These are phyloP conservation scores for Marasmius fiardii DNA, from an alignment of 1,284 basidiomycete species.

Conservation along the genomic window DNA sequence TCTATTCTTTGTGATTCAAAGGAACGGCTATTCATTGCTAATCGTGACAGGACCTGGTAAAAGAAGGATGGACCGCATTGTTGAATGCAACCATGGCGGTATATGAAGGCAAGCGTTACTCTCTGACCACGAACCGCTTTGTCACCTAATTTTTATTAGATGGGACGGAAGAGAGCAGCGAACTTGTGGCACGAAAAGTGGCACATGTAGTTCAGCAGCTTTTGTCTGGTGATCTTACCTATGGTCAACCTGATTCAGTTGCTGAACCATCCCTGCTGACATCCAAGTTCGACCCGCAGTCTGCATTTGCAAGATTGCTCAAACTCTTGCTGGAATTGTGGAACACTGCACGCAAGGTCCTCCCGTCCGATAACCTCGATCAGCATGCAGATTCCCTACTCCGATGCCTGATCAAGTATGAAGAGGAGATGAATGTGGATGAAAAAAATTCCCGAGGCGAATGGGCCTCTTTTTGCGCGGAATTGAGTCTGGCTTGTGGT, in stretches of 20 bases:
- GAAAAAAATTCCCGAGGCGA: conserved; percentile 42
- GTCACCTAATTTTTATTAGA: conserved; percentile 1
- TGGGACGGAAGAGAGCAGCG: conserved; percentile 6
- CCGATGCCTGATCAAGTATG: conserved; percentile 43
- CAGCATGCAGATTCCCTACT: conserved; percentile 44
- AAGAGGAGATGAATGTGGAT: conserved; percentile 42
- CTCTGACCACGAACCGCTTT: not conserved
- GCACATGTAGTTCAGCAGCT: not conserved
- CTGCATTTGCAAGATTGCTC: conserved; percentile 34
- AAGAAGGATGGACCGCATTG: not conserved
- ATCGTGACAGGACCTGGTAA: not conserved
- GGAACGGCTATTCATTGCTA: too few relatives aligned
- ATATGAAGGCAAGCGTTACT: not conserved
- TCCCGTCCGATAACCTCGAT: conserved; percentile 39
- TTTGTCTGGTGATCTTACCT: not conserved
- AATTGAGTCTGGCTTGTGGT: conserved; percentile 40
- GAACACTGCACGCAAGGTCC: conserved; percentile 36
- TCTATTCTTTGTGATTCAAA: conserved; percentile 7
- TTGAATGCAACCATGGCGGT: not conserved
- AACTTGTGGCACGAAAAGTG: conserved; percentile 1
- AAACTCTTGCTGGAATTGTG: conserved; percentile 53
- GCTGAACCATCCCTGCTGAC: conserved; percentile 10
- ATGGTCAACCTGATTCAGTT: not conserved
- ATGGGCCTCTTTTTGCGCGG: conserved; percentile 61
- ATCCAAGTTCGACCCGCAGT: conserved; percentile 33